Evolutionary conservation across 805 yeast genomes (phyloP).

Genomic region (Candida verbasci): DNA sequence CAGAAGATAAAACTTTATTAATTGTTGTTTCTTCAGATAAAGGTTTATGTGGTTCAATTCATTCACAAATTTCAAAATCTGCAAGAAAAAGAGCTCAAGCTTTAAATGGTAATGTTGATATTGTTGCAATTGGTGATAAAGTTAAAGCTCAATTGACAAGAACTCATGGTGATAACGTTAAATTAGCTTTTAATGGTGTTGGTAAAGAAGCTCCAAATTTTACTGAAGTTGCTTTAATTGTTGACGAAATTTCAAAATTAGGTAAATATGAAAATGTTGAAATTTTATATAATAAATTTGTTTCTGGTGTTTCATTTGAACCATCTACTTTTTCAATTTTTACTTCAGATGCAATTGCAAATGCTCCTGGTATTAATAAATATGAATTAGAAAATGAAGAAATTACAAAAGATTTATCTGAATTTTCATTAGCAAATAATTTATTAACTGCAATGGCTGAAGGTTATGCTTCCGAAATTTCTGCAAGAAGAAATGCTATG

Average conservation of each 20-base stretch:
- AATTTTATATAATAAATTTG: conserved; percentile 82
- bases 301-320: conserved; percentile 85
- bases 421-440: conserved; percentile 87
- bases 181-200: conserved; percentile 79
- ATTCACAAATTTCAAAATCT: conserved; percentile 88
- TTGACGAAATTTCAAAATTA: conserved; percentile 73
- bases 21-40: conserved; percentile 93
- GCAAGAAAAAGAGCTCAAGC: conserved; percentile 66
- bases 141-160: conserved; percentile 83
- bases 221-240: conserved; percentile 80
- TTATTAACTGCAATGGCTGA: conserved; percentile 90
- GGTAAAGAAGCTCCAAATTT: conserved; percentile 98
- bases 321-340: conserved; percentile 67
- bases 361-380: conserved; percentile 79
- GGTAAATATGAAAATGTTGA: conserved; percentile 74
- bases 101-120: conserved; percentile 61
- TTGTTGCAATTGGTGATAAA: conserved; percentile 93
- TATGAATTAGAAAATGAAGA: conserved; percentile 70
- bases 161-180: conserved; percentile 65
- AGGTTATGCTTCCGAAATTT: conserved; percentile 96
- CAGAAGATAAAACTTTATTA: conserved; percentile 66
- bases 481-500: conserved; percentile 99
- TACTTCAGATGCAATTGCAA: conserved; percentile 67
- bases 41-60: conserved; percentile 98
- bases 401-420: conserved; percentile 70